Evolutionary conservation across 352 stramenopile genomes (phyloP), one percentile per base, ranked within the genome.

Genomic region (Albugo candida): DNA sequence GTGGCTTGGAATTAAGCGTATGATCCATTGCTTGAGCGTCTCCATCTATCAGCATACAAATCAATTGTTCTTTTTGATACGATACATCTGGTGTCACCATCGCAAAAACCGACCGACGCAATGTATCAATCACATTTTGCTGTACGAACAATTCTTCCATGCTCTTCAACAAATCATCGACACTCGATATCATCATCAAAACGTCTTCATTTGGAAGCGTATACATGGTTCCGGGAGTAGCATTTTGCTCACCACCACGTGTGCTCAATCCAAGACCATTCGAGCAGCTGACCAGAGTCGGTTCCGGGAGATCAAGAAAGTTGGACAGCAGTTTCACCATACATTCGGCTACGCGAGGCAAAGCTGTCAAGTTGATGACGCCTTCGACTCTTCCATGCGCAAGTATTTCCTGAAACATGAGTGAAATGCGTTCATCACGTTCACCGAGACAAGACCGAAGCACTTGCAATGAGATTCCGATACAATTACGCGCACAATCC

Each of bases 261-360:
- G 50, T 2, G 8, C 16, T 18, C 27, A 37, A 17, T 45, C 13
- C 10, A 51, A 42, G n/a, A 51, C 49, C 14, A 27, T 31, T 31
- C 24, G 24, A 8, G 3, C 3, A 31, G 24, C 24, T 31, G 3
- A 31, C 24, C 24, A 31, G 8, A 31, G 24, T 31, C 24, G 24
- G 24, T 8, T 92, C 79, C 0, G 79, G 79, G 54, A 92, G 65
- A 52, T 92, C 79, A 10, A 92, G 54, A 13, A 92, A 77, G 2
- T 65, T 63, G 2, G 70, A 71, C 3, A 92, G 51, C 11, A 92
- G 53, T 18, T 89, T 77, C 0, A 87, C 72, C 13, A 83, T 56
- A 38, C 83, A 69, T 11, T 87, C 70, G 1, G 61, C 54, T 11
- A 92, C 54, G 21, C 67, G 56, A 3, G 69, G 61, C 16, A 88